These are phyloP conservation scores for Fusarium transvaalense DNA, from an alignment of 2,329 filamentous ascomycete species.

Conservation along the genomic window DNA sequence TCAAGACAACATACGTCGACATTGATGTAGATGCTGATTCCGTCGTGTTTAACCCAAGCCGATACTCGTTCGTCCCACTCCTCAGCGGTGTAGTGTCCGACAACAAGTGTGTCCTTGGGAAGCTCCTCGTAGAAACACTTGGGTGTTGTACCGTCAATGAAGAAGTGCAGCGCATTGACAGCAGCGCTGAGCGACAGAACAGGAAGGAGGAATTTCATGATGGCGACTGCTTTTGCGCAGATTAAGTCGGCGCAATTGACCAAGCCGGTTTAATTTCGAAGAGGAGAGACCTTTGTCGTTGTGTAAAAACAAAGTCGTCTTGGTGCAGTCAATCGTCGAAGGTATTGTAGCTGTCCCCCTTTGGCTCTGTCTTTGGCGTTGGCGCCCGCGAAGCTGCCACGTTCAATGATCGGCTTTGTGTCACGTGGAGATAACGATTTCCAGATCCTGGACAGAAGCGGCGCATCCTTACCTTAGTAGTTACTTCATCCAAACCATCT, in stretches of 20 bases:
- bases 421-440: slow-evolving; percentile 53
- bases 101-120: slow-evolving; percentile 95
- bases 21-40: slow-evolving; percentile 87
- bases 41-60: slow-evolving; percentile 78
- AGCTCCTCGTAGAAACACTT: slow-evolving; percentile 99
- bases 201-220: slow-evolving; percentile 72
- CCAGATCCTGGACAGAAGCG: neutral
- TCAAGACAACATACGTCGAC: slow-evolving; percentile 74
- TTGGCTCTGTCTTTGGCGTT: slow-evolving; percentile 30
- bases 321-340: slow-evolving; percentile 23
- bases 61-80: slow-evolving; percentile 80
- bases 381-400: slow-evolving; percentile 62
- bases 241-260: slow-evolving; percentile 34
- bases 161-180: slow-evolving; percentile 93
- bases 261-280: slow-evolving; percentile 12
- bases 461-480: slow-evolving; percentile 27
- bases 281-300: slow-evolving; percentile 14
- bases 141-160: slow-evolving; percentile 84
- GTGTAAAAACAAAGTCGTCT: slow-evolving; percentile 19
- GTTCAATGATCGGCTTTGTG: slow-evolving; percentile 58
- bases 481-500: slow-evolving; percentile 14
- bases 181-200: slow-evolving; percentile 74
- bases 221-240: slow-evolving; percentile 36
- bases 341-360: slow-evolving; percentile 30
- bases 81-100: slow-evolving; percentile 90